A percentile compares a stretch with the other conserved stretches of the same genome.
Conservation (phyloP, 495 filamentous ascomycete genomes). For the Podospora conica region DNA sequence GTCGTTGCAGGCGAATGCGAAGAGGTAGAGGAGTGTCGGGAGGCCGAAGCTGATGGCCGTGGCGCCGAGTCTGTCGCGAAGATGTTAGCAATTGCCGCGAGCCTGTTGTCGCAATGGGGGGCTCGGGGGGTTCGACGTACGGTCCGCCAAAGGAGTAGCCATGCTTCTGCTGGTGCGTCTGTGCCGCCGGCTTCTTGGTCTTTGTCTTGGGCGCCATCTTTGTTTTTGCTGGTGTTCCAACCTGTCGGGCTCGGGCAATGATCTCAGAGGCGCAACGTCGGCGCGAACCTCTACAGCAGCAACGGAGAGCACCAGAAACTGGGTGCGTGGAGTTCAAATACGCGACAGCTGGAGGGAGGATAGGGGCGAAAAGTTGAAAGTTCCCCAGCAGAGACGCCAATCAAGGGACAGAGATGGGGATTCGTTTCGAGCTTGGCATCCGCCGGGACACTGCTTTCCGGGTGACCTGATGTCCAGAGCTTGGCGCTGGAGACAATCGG, state of each 20-base stretch:
- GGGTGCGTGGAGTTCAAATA: neutral
- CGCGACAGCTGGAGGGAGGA: neutral
- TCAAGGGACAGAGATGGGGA: neutral
- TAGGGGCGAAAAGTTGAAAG: neutral
- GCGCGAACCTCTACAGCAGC: neutral
- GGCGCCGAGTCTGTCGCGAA: constrained; percentile 58
- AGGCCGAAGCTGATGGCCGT: constrained; percentile 68
- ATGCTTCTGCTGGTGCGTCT: constrained; percentile 11
- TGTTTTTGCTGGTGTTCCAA: constrained; percentile 11
- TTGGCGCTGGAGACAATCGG: neutral
- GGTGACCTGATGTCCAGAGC: constrained; percentile 1
- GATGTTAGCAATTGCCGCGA: neutral
- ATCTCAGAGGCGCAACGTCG: neutral
- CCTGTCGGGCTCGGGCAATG: neutral
- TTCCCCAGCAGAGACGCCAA: neutral
- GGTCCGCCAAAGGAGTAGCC: constrained; percentile 84
- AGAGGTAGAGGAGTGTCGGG: constrained; percentile 65
- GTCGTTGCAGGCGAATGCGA: constrained; percentile 87
- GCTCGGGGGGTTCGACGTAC: constrained; percentile 50
- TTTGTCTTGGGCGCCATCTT: constrained; percentile 25
- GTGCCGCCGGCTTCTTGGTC: constrained; percentile 9
- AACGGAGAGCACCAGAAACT: neutral
- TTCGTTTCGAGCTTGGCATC: neutral
- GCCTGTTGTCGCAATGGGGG: neutral
- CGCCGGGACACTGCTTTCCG: neutral